Evolutionary conservation across 768 basidiomycete species (phyloP).

Genomic region (Stropharia rugosoannulata): DNA sequence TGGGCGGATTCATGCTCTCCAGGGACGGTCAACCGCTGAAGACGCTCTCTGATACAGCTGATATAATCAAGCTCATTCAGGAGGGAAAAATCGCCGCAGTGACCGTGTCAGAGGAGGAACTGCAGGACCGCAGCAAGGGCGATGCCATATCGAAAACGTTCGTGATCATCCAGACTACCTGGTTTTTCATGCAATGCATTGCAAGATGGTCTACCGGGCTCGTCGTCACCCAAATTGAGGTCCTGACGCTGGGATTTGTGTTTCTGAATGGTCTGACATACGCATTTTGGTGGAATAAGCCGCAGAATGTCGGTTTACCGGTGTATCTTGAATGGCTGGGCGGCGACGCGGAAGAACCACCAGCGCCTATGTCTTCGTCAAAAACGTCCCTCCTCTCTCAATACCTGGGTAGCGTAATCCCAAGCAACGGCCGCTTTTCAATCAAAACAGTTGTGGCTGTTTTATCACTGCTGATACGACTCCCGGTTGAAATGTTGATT

Average conservation of each 20-base stretch:
- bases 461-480: too few relatives aligned
- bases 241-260: slow-evolving; percentile 30
- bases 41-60: not conserved
- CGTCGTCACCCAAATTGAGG: slow-evolving; percentile 29
- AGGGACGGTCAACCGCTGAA: not conserved
- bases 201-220: slow-evolving; percentile 16
- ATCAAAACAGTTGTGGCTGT: too few relatives aligned
- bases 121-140: slow-evolving; percentile 26
- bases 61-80: not conserved
- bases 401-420: too few relatives aligned
- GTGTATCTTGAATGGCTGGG: too few relatives aligned
- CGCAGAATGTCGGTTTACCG: slow-evolving; percentile 2
- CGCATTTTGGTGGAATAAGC: slow-evolving; percentile 38
- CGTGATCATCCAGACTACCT: slow-evolving; percentile 28
- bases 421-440: too few relatives aligned
- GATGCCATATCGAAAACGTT: slow-evolving; percentile 31
- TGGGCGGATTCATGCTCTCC: slow-evolving; percentile 9
- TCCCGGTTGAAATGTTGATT: too few relatives aligned
- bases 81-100: slow-evolving; percentile 5
- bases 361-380: too few relatives aligned
- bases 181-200: slow-evolving; percentile 32
- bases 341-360: too few relatives aligned
- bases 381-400: too few relatives aligned
- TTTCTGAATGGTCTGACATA: slow-evolving; percentile 27
- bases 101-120: slow-evolving; percentile 5